Evolutionary conservation across 768 basidiomycete species (phyloP), one percentile per base, ranked within the genome.

Genomic region (Trametes punicea): DNA sequence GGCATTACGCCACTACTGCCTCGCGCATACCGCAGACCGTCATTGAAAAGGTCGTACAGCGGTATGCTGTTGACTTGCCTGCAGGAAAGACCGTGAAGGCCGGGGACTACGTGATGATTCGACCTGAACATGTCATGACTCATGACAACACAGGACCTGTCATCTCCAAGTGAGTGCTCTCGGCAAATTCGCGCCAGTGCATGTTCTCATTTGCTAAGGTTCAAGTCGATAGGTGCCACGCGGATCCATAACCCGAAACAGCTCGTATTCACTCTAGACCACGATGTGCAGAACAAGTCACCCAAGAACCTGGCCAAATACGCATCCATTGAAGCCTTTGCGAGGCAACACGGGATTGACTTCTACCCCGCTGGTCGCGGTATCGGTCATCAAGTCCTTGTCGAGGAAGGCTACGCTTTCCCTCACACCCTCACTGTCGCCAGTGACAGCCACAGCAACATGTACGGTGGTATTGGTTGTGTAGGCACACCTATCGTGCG

Each of bases 31-130:
- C 90, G 6, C 97, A 98, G 71, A 97, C 94, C 0, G 75, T 91
- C 65, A 90, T 98, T 66, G 96, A 99, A 73, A 98, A 99, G 76
- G 88, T 99, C 60, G 95, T 99, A 0, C 95, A 98, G 72, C 90
- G 87, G 69, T 96, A 98, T 75, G 87, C 97, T 0, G 91, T 98
- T n/a, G 93, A 87, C 46, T 77, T 94, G 1, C 85, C 92, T 2
- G 72, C 78, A 49, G 88, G 87, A 40, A 91, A 88, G 69, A 75
- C 78, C 15, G 90, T 98, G 62, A 85, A 83, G 64, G 91, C 94
- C 33, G 97, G 96, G 13, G 97, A 99, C 85, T 98, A 98, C 84
- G 94, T 98, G 34, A 99, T 98, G 95, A 97, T 99, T 74, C 84
- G 85, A 38, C 97, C 97, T 21, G 88, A 98, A 69, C 93, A 98